Percentiles rank a stretch among this genome's conserved stretches.
Evolutionary conservation across 164 flowering plant species (phyloP).

Genomic region (Sedum album): DNA sequence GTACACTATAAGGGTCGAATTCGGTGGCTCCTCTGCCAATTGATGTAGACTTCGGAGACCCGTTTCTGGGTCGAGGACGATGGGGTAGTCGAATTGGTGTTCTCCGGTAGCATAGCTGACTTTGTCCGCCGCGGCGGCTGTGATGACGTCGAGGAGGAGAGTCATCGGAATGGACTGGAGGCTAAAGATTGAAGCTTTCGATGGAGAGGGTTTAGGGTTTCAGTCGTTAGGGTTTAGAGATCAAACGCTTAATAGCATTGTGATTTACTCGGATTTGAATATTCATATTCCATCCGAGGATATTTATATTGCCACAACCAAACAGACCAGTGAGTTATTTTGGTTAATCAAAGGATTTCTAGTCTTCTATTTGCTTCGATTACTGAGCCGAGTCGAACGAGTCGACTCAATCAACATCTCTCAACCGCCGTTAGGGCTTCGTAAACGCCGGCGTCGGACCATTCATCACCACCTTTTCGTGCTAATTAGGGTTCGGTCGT

Average conservation of each 20-base stretch:
- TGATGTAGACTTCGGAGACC: conserved; percentile 33
- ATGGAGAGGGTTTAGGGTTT: too few relatives aligned
- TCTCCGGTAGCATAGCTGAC: conserved; percentile 11
- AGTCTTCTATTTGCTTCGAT: not conserved
- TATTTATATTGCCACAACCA: too few relatives aligned
- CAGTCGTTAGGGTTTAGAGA: too few relatives aligned
- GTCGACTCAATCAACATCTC: too few relatives aligned
- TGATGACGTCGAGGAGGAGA: conserved; percentile 18
- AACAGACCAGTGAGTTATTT: too few relatives aligned
- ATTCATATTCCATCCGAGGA: too few relatives aligned
- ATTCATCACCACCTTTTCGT: not conserved
- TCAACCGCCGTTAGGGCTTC: too few relatives aligned
- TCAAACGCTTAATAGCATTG: too few relatives aligned
- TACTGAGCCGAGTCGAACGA: not conserved
- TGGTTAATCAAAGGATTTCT: too few relatives aligned
- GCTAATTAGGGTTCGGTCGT: not conserved
- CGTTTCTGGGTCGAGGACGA: conserved; percentile 38
- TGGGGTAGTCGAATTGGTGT: conserved; percentile 28
- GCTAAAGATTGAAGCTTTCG: not conserved
- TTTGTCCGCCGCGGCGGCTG: conserved; percentile 12
- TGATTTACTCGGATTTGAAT: too few relatives aligned
- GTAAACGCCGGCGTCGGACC: too few relatives aligned
- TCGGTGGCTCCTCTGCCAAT: conserved; percentile 16
- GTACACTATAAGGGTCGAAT: conserved; percentile 16
- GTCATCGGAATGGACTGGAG: not conserved